Conservation (phyloP, 2,329 filamentous ascomycete genomes). For the Delphinella strobiligena region DNA sequence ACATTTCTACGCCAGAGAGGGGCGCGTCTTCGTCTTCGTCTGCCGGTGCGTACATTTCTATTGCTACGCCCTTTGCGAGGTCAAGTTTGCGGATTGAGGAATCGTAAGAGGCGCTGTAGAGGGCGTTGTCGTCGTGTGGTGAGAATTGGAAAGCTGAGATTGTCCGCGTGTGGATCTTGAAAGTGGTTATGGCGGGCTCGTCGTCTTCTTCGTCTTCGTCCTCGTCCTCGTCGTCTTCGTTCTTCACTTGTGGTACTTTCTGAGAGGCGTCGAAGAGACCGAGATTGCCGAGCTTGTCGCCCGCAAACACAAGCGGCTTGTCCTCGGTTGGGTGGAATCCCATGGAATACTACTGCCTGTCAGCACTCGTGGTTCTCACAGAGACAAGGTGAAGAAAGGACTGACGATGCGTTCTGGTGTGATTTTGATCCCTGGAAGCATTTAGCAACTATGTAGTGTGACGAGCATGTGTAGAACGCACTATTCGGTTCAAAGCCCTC, state of each 20-base stretch:
- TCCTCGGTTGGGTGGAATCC: constrained; percentile 77
- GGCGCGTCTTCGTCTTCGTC: constrained; percentile 61
- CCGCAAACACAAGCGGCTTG: constrained; percentile 83
- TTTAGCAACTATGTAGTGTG: neutral
- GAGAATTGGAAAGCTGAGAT: constrained; percentile 77
- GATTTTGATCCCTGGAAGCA: constrained; percentile 66
- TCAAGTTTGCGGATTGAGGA: constrained; percentile 83
- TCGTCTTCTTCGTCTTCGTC: constrained; percentile 55
- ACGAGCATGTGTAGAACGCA: neutral
- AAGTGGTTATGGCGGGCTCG: constrained; percentile 71
- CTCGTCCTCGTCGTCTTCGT: constrained; percentile 40
- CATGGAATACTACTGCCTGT: constrained; percentile 51
- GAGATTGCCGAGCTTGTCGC: constrained; percentile 84
- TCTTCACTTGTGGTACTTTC: constrained; percentile 32
- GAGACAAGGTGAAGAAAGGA: too few relatives aligned
- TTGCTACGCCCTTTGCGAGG: constrained; percentile 63
- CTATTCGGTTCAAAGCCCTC: constrained; percentile 68
- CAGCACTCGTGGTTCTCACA: too few relatives aligned
- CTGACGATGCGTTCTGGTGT: constrained; percentile 61
- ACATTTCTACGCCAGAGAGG: constrained; percentile 75
- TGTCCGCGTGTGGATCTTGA: constrained; percentile 82
- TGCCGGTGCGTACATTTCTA: constrained; percentile 67
- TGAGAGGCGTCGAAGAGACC: constrained; percentile 87
- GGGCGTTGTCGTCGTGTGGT: constrained; percentile 55
- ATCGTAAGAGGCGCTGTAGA: constrained; percentile 86